A percentile compares a stretch with the other conserved stretches of the same genome.
Conservation (phyloP, 2,329 filamentous ascomycete genomes). For the Colletotrichum godetiae region DNA sequence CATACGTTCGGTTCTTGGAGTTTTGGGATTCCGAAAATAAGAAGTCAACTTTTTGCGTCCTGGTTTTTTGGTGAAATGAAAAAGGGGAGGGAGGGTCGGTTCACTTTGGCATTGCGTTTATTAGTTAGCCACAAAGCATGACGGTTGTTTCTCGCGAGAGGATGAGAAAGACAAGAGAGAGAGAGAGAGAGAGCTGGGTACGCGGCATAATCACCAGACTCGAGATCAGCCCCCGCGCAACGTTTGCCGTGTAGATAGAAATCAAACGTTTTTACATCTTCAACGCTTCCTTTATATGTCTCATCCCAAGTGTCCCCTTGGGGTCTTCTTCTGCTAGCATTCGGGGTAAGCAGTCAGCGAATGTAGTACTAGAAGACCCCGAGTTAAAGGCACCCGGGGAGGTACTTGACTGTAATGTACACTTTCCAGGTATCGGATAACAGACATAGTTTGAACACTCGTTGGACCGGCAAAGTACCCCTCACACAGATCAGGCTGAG, state of each 20-base stretch:
- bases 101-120: constrained; percentile 5
- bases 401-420: not conserved
- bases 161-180: not conserved
- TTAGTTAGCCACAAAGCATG: not conserved
- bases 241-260: constrained; percentile 8
- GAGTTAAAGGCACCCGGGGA: no score
- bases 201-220: constrained; percentile 6
- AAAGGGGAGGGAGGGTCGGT: not conserved
- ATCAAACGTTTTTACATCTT: constrained; percentile 8
- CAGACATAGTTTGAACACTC: not conserved
- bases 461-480: not conserved
- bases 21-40: constrained; percentile 15
- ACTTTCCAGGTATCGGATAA: not conserved
- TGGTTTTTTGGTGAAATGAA: not conserved
- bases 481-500: not conserved
- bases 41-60: not conserved
- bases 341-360: not conserved
- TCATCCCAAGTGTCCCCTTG: not conserved
- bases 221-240: not conserved
- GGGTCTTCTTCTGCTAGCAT: not conserved
- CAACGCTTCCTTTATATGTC: not conserved
- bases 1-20: constrained; percentile 12
- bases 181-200: not conserved
- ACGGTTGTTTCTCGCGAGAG: not conserved
- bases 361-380: no score